These are phyloP conservation scores for Hamamelis virginiana DNA, from an alignment of 164 flowering plant genomes.

Conservation along the genomic window DNA sequence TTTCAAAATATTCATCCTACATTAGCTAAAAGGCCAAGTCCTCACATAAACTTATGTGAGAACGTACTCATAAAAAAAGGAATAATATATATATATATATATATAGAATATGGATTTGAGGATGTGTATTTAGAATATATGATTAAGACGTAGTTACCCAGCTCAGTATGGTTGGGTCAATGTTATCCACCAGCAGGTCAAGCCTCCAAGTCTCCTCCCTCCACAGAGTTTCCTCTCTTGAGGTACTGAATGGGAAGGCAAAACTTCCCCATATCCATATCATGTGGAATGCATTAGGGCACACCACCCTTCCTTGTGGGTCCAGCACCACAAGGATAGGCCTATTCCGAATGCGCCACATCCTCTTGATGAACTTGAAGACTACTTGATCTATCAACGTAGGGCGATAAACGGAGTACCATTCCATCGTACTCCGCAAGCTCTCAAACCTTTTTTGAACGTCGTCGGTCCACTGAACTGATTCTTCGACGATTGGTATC, in stretches of 20 bases:
- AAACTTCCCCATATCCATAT: slow-evolving; percentile 59
- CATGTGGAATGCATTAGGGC: slow-evolving; percentile 51
- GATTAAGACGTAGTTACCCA: slow-evolving; percentile 37
- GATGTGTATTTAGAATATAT: too few relatives aligned
- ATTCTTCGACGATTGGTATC: slow-evolving; percentile 44
- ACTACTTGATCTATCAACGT: slow-evolving; percentile 30
- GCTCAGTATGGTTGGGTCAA: slow-evolving; percentile 34
- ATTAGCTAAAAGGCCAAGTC: too few relatives aligned
- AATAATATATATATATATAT: too few relatives aligned
- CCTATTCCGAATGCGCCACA: slow-evolving; percentile 47
- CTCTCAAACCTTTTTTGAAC: slow-evolving; percentile 27
- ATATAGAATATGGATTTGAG: neutral
- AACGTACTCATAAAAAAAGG: too few relatives aligned
- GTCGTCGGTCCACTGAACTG: slow-evolving; percentile 13
- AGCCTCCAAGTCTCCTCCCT: slow-evolving; percentile 44
- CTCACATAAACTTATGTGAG: too few relatives aligned
- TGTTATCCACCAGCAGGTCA: slow-evolving; percentile 43
- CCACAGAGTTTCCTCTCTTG: slow-evolving; percentile 46
- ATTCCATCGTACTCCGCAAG: slow-evolving; percentile 37
- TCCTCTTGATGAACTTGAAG: slow-evolving; percentile 34
- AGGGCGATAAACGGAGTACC: slow-evolving; percentile 48
- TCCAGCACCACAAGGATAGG: slow-evolving; percentile 52
- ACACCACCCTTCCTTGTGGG: slow-evolving; percentile 41
- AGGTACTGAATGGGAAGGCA: slow-evolving; percentile 49
- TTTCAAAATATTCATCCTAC: too few relatives aligned